phyloP scores from a whole-genome alignment of 768 basidiomycete genomes.

The Podaxis mareebaensis region DNA sequence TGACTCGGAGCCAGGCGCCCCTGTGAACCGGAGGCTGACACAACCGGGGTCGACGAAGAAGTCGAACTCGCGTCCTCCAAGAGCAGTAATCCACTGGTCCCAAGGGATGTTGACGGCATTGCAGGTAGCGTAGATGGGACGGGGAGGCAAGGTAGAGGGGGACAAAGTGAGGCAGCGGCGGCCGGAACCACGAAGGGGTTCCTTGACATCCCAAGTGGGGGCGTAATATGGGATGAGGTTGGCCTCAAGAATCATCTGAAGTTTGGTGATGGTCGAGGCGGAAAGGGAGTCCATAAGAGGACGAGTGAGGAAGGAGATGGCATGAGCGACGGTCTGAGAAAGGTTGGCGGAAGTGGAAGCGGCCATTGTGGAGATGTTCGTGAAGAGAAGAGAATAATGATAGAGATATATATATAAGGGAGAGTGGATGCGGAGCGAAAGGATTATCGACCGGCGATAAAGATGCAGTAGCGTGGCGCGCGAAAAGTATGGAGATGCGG shows the following conservation, averaged over 20 bases:
- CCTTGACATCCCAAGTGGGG: slow-evolving; percentile 61
- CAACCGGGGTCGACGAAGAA: slow-evolving; percentile 81
- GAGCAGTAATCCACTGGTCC: slow-evolving; percentile 75
- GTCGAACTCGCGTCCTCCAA: slow-evolving; percentile 74
- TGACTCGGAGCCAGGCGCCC: slow-evolving; percentile 25
- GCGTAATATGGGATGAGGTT: slow-evolving; percentile 73
- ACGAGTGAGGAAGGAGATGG: slow-evolving; percentile 71
- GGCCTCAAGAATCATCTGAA: slow-evolving; percentile 70
- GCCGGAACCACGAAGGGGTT: slow-evolving; percentile 68
- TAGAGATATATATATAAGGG: slow-evolving; percentile 16
- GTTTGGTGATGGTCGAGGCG: slow-evolving; percentile 62
- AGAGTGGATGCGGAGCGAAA: slow-evolving; percentile 26
- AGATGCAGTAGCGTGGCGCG: slow-evolving; percentile 25
- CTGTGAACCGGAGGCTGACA: slow-evolving; percentile 62
- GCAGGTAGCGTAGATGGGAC: slow-evolving; percentile 71
- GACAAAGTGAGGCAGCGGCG: slow-evolving; percentile 77
- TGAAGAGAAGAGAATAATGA: slow-evolving; percentile 20
- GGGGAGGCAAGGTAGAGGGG: slow-evolving; percentile 67
- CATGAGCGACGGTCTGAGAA: slow-evolving; percentile 69
- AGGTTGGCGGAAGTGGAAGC: slow-evolving; percentile 47
- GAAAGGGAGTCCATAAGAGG: slow-evolving; percentile 60
- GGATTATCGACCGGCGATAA: slow-evolving; percentile 68
- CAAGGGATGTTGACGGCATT: slow-evolving; percentile 70
- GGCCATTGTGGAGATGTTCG: slow-evolving; percentile 35
- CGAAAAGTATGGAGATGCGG: slow-evolving; percentile 26